Conservation (phyloP, 148 eudicot genomes). For the Camellia japonica region DNA sequence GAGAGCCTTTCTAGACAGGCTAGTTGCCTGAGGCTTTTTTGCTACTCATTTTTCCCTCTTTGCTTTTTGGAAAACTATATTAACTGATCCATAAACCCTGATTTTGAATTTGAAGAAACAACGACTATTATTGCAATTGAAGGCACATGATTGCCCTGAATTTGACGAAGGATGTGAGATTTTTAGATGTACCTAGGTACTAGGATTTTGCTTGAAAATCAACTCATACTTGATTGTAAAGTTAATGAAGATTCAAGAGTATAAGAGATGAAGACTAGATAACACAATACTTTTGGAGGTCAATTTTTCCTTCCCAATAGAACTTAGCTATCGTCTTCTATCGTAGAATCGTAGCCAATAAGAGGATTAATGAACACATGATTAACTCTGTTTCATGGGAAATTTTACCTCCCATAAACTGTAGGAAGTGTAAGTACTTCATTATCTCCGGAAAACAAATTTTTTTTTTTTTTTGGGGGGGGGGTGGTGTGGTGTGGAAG, state of each 20-base stretch:
- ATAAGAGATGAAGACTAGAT: neutral
- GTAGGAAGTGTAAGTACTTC: neutral
- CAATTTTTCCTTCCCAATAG: neutral
- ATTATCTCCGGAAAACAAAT: neutral
- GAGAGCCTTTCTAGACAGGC: neutral
- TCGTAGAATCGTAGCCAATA: too few species aligned
- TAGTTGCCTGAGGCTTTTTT: neutral
- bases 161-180: neutral
- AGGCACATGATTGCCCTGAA: neutral
- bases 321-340: too few species aligned
- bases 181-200: neutral
- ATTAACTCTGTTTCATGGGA: neutral
- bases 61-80: neutral
- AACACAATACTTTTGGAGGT: neutral
- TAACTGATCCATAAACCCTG: neutral
- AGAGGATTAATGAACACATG: neutral
- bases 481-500: too few species aligned
- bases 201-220: neutral
- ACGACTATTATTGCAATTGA: neutral
- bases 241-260: neutral
- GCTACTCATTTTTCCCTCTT: neutral
- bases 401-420: neutral
- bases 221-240: neutral
- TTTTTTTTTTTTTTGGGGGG: too few species aligned
- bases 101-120: neutral